Base-by-base conservation (phyloP, 441 rosid genomes). In the Viola pubescens region DNA sequence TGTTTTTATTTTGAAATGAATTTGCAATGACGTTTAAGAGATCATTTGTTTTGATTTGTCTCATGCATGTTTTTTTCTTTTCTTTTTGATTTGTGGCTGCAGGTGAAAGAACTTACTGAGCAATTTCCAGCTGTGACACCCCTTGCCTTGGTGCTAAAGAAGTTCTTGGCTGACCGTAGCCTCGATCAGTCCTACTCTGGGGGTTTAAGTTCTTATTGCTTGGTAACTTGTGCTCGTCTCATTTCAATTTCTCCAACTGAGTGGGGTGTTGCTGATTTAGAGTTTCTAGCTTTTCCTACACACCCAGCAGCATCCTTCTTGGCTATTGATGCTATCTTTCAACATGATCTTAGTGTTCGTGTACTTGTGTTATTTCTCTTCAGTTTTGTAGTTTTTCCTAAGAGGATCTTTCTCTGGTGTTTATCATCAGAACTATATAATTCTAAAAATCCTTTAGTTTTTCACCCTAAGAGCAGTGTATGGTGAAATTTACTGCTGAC, bases 101-200 rank as follows among this genome's bases (percentile, higher is more conserved):
- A 94, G 99, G 99, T 90, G 38, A 91, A 84, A 77, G 86, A 82
- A 73, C 81, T 94, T 69, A 88, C 96, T 1, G 96, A 83, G 62
- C 94, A 84, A 75, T 94, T 90, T 85, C 96, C 96, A 54, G 97
- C 99, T 52, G 85, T 95, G 65, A 81, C 82, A 42, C 96, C 94
- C 10, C 99, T 94, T 75, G 99, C 99, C 72, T 82, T 94, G 86
- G 86, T 88, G 69, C 79, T 94, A 72, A 94, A 94, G 81, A 91
- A 88, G 79, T 94, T 94, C 83, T 80, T 94, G 83, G 99, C 97
- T 57, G 97, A 88, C 75, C 97, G 99, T 66, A 85, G 94, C 82
- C 84, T 90, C 77, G 99, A 90, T 60, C 97, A 88, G 62, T 86
- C 97, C 62, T 94, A 94, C 73, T 94, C 99, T 73, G 99, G 99